phyloP scores from a whole-genome alignment of 306 rosid species.

The Quercus robur region DNA sequence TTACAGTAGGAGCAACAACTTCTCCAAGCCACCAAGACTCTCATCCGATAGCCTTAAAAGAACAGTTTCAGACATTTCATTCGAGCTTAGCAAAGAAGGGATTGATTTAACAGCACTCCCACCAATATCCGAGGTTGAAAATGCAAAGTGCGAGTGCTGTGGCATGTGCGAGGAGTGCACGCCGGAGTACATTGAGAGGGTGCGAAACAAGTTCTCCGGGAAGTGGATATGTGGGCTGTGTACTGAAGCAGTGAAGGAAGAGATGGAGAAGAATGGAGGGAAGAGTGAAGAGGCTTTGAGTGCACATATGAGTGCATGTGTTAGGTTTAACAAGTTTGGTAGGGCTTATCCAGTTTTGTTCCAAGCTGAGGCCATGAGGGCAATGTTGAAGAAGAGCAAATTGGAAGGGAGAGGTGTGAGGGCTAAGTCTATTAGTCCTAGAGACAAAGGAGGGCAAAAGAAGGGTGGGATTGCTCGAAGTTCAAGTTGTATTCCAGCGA shows the following conservation, averaged over 20 bases:
- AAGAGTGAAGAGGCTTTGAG: constrained; percentile 62
- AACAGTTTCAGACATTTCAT: constrained; percentile 74
- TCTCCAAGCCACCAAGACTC: constrained; percentile 51
- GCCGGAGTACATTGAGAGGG: constrained; percentile 65
- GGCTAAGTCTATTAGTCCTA: constrained; percentile 81
- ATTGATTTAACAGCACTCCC: constrained; percentile 37
- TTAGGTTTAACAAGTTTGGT: constrained; percentile 69
- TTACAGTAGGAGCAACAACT: constrained; percentile 27
- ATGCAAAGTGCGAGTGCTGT: constrained; percentile 91
- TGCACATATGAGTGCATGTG: constrained; percentile 78
- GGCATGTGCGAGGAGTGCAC: constrained; percentile 98
- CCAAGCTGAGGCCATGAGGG: constrained; percentile 91
- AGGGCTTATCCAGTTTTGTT: constrained; percentile 87
- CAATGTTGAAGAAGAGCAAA: constrained; percentile 75
- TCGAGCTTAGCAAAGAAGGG: constrained; percentile 53
- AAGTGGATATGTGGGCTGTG: constrained; percentile 88
- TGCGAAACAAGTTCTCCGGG: constrained; percentile 61
- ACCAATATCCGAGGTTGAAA: constrained; percentile 67
- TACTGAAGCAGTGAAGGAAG: constrained; percentile 87
- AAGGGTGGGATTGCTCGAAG: constrained; percentile 73
- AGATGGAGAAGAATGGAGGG: constrained; percentile 80
- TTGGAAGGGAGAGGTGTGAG: constrained; percentile 49
- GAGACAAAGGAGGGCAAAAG: constrained; percentile 50
- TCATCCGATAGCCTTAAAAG: constrained; percentile 57
- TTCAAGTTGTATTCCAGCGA: constrained; percentile 85